These are phyloP conservation scores for Leccinum subgranulosum DNA, from an alignment of 768 basidiomycete species.

Conservation along the genomic window DNA sequence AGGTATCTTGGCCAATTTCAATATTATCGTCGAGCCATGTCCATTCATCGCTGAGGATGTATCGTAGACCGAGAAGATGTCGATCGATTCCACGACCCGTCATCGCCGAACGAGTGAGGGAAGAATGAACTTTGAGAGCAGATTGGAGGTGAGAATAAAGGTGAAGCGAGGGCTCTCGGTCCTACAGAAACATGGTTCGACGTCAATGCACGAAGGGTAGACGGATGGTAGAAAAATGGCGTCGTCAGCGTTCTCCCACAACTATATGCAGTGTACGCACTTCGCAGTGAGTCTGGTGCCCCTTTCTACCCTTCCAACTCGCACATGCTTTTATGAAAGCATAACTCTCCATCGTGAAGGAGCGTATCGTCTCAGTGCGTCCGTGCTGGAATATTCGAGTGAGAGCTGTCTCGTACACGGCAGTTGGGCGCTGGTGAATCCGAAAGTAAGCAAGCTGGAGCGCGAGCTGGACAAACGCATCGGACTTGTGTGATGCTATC, in stretches of 20 bases:
- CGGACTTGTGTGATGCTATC: slow-evolving; percentile 58
- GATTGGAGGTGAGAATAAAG: slow-evolving; percentile 52
- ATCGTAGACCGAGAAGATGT: slow-evolving; percentile 81
- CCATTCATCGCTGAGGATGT: slow-evolving; percentile 48
- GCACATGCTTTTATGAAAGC: slow-evolving; percentile 41
- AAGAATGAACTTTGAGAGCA: slow-evolving; percentile 69
- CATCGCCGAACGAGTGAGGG: slow-evolving; percentile 72
- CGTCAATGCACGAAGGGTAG: background rate
- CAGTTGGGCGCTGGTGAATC: slow-evolving; percentile 71
- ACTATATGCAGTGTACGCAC: slow-evolving; percentile 9
- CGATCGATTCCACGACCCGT: slow-evolving; percentile 85
- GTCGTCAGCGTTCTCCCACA: background rate
- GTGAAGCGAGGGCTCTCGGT: slow-evolving; percentile 20
- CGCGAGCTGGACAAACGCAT: slow-evolving; percentile 89
- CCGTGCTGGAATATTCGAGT: slow-evolving; percentile 86
- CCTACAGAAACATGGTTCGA: background rate
- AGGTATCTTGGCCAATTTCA: slow-evolving; percentile 2
- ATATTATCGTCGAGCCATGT: slow-evolving; percentile 22
- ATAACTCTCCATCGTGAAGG: slow-evolving; percentile 68
- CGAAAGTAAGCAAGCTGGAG: slow-evolving; percentile 90
- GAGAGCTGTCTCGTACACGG: slow-evolving; percentile 91
- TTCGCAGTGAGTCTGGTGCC: background rate
- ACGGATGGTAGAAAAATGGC: slow-evolving; percentile 1
- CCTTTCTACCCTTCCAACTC: slow-evolving; percentile 14
- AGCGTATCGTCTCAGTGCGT: slow-evolving; percentile 86